phyloP scores from a whole-genome alignment of 2,329 filamentous ascomycete genomes.

The Exophiala sp. region DNA sequence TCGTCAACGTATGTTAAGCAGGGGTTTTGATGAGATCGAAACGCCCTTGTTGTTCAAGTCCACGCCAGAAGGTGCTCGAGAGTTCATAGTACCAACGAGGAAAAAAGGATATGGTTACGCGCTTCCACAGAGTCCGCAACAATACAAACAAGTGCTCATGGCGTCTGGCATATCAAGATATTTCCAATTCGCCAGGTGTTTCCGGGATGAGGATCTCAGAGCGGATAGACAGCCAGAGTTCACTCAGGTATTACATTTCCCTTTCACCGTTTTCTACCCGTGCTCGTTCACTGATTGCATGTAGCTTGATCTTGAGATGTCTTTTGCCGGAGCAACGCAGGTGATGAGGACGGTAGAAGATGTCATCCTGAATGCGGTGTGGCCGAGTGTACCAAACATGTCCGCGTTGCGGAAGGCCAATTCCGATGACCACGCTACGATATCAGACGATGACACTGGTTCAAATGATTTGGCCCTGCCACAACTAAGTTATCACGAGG shows the following conservation, averaged over 20 bases:
- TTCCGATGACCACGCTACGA: conserved; percentile 28
- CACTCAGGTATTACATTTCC: conserved; percentile 65
- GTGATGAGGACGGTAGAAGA: conserved; percentile 57
- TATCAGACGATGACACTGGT: conserved; percentile 12
- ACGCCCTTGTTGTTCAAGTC: conserved; percentile 96
- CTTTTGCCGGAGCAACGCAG: conserved; percentile 66
- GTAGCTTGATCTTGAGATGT: conserved; percentile 87
- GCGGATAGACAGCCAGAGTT: conserved; percentile 96
- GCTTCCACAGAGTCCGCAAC: conserved; percentile 90
- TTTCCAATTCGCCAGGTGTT: conserved; percentile 90
- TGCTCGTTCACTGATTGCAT: neutral
- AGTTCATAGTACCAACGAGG: conserved; percentile 88
- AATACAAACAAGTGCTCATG: conserved; percentile 98
- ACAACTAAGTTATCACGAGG: conserved; percentile 58
- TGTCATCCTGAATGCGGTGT: conserved; percentile 20
- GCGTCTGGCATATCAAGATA: conserved; percentile 76
- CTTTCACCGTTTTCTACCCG: neutral
- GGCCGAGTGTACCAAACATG: conserved; percentile 19
- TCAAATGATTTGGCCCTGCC: conserved; percentile 3
- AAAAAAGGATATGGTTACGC: conserved; percentile 74
- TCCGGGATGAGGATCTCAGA: conserved; percentile 87
- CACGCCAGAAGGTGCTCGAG: conserved; percentile 87
- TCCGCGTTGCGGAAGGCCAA: conserved; percentile 5
- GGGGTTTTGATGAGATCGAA: conserved; percentile 71
- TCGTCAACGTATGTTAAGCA: conserved; percentile 50